Percentiles rank a stretch among this genome's conserved stretches.
Conservation (phyloP, 768 basidiomycete genomes). For the Mycena haematopus region DNA sequence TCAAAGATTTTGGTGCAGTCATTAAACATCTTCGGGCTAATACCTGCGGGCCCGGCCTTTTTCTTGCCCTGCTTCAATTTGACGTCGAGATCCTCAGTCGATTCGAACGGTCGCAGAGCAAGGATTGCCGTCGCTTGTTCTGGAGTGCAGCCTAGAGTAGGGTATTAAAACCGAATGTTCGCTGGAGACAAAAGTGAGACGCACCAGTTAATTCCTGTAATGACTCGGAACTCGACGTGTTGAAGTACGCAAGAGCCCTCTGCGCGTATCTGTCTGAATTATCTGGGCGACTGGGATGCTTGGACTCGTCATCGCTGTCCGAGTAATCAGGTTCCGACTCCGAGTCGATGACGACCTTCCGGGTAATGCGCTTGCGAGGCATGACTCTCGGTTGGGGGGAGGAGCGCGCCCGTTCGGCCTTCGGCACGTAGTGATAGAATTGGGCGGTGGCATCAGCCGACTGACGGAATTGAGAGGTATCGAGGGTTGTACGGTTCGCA, state of each 20-base stretch:
- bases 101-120: conserved; percentile 79
- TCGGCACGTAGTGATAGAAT: conserved; percentile 44
- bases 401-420: conserved; percentile 3
- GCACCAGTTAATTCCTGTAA: conserved; percentile 79
- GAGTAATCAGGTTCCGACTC: conserved; percentile 65
- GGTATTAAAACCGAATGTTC: background rate
- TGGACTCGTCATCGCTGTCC: conserved; percentile 54
- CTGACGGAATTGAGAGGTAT: conserved; percentile 48
- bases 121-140: conserved; percentile 86
- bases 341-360: conserved; percentile 68
- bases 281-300: conserved; percentile 40
- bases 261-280: conserved; percentile 45
- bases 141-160: conserved; percentile 67
- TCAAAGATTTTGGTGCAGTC: conserved; percentile 85
- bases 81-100: conserved; percentile 71
- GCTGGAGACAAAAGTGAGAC: conserved; percentile 29
- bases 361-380: conserved; percentile 58
- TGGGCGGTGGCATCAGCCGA: conserved; percentile 28
- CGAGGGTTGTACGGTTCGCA: conserved; percentile 63
- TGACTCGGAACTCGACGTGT: conserved; percentile 63
- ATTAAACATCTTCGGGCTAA: conserved; percentile 90
- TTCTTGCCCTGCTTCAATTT: conserved; percentile 89
- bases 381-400: conserved; percentile 39
- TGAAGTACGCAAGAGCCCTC: conserved; percentile 73
- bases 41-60: conserved; percentile 80